phyloP scores from a whole-genome alignment of 768 basidiomycete genomes.

The Leccinum aurantiacum region DNA sequence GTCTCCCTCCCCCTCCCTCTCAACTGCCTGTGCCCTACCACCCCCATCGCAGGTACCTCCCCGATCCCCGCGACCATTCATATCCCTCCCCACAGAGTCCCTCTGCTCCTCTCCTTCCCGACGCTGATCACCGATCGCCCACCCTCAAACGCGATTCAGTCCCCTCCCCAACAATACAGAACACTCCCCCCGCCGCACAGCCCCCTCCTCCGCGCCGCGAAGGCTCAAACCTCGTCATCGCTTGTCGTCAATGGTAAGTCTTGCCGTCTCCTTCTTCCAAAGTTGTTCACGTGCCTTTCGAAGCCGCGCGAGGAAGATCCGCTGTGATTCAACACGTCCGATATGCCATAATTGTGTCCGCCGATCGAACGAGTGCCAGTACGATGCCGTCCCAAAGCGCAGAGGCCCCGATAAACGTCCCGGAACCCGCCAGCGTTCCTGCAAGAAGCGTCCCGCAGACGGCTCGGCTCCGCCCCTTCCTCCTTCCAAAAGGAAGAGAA shows the following conservation, averaged over 20 bases:
- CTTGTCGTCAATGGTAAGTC: constrained; percentile 79
- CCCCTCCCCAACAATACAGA: constrained; percentile 36
- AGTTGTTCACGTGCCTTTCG: constrained; percentile 32
- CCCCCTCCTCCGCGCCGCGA: constrained; percentile 45
- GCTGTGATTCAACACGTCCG: constrained; percentile 82
- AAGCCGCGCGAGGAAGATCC: constrained; percentile 83
- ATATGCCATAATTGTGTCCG: constrained; percentile 81
- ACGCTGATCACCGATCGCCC: constrained; percentile 31
- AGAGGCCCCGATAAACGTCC: constrained; percentile 86
- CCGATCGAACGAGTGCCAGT: constrained; percentile 74
- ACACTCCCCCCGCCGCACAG: constrained; percentile 25
- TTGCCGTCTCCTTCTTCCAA: constrained; percentile 29
- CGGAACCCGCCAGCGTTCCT: constrained; percentile 78
- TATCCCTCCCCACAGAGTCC: constrained; percentile 35
- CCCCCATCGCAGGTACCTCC: constrained; percentile 34
- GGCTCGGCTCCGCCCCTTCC: constrained; percentile 51
- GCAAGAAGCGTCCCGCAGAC: constrained; percentile 72
- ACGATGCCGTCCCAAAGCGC: constrained; percentile 78
- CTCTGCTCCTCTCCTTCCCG: constrained; percentile 21
- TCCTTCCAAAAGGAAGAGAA: constrained; percentile 55
- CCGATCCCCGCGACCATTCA: constrained; percentile 39
- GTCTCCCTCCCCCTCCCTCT: constrained; percentile 38
- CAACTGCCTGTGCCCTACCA: constrained; percentile 24
- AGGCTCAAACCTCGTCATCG: constrained; percentile 71
- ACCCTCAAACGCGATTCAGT: constrained; percentile 46